Percentiles rank a stretch among this genome's conserved stretches.
phyloP scores from a whole-genome alignment of 2,329 filamentous ascomycete species.

The Cladosporium halotolerans region DNA sequence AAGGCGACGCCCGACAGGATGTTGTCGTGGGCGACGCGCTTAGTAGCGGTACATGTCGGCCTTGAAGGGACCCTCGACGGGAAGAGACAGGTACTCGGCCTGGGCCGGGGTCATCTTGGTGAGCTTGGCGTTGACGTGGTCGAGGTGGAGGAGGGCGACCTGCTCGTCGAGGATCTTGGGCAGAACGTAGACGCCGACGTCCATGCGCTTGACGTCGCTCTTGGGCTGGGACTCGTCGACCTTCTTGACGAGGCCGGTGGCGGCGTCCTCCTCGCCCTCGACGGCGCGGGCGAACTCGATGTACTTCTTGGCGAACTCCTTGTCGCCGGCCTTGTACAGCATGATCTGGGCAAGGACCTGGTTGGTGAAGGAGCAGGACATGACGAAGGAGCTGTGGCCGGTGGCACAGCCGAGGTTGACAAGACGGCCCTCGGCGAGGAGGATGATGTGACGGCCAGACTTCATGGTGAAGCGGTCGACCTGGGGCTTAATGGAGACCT shows the following conservation, averaged over 20 bases:
- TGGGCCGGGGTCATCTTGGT: conserved; percentile 77
- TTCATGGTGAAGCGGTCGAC: conserved; percentile 96
- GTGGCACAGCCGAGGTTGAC: conserved; percentile 99
- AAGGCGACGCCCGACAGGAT: conserved; percentile 8
- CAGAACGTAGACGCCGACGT: conserved; percentile 88
- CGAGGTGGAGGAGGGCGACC: conserved; percentile 88
- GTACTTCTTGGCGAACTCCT: conserved; percentile 86
- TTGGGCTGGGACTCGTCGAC: conserved; percentile 49
- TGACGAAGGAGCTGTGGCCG: conserved; percentile 98
- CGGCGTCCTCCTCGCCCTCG: conserved; percentile 26
- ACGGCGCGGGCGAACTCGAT: conserved; percentile 69
- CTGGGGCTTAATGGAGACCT: conserved; percentile 99
- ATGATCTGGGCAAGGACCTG: conserved; percentile 99
- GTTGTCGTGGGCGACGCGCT: conserved; percentile 26
- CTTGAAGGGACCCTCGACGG: conserved; percentile 90
- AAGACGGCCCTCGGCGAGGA: conserved; percentile 95
- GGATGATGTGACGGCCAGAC: conserved; percentile 93
- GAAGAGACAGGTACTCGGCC: conserved; percentile 89
- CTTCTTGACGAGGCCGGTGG: conserved; percentile 23
- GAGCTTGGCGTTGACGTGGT: conserved; percentile 91
- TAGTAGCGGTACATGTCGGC: conserved; percentile 80
- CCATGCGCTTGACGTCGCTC: conserved; percentile 62
- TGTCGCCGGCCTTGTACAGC: conserved; percentile 88
- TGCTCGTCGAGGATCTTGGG: conserved; percentile 99
- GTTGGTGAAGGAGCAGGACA: conserved; percentile 99